Conservation (phyloP, 164 flowering plant species). For the Vitis amurensis region DNA sequence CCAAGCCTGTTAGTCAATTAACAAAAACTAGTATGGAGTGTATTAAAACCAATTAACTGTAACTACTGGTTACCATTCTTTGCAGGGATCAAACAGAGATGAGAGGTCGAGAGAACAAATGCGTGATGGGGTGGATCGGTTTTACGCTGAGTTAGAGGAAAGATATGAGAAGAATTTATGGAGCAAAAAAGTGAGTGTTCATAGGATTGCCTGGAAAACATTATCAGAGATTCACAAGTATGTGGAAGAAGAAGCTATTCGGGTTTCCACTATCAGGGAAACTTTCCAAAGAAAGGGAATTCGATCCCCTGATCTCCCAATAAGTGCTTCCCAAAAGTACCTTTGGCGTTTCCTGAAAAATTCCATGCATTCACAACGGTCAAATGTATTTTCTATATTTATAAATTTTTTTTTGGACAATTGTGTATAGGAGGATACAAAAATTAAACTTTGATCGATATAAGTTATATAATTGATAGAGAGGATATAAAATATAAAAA, state of each 20-base stretch:
- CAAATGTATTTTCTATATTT: too few relatives aligned
- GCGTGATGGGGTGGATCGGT: neutral
- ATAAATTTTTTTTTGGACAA: too few relatives aligned
- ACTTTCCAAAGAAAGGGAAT: conserved; percentile 26
- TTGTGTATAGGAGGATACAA: too few relatives aligned
- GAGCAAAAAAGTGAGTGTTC: neutral
- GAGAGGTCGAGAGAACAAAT: neutral
- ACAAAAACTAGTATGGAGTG: neutral
- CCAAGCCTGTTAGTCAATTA: neutral
- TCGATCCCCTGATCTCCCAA: conserved; percentile 17
- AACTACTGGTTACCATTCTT: neutral
- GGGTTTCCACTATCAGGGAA: conserved; percentile 32
- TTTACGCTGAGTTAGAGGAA: neutral
- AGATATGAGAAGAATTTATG: conserved; percentile 12
- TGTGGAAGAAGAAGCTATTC: conserved; percentile 23
- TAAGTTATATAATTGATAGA: too few relatives aligned
- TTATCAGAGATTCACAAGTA: neutral
- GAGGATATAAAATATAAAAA: too few relatives aligned
- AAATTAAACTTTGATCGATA: too few relatives aligned
- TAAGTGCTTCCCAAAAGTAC: neutral
- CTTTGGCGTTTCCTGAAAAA: too few relatives aligned
- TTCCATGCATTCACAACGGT: too few relatives aligned
- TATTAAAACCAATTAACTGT: neutral
- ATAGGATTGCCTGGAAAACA: neutral
- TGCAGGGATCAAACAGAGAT: neutral